A percentile compares a stretch with the other conserved stretches of the same genome.
phyloP scores from a whole-genome alignment of 768 basidiomycete genomes.

The Sporobolomyces roseus region DNA sequence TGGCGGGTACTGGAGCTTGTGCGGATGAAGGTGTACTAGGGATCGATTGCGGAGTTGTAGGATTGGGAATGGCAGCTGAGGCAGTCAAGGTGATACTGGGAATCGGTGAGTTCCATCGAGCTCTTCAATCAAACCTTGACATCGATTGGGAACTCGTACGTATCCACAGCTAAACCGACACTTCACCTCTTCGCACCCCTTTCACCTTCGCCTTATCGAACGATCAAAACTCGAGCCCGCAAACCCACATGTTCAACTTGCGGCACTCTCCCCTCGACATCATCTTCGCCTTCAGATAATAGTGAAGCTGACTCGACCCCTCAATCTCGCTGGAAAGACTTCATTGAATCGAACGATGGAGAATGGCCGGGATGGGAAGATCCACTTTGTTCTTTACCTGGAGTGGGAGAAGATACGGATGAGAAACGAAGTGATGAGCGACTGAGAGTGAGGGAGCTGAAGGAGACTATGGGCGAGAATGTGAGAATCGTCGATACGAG shows the following conservation, averaged over 20 bases:
- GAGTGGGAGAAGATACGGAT: constrained; percentile 2
- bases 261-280: constrained; percentile 48
- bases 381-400: constrained; percentile 26
- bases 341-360: constrained; percentile 12
- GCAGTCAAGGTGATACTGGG: constrained; percentile 27
- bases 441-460: not conserved
- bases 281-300: not conserved
- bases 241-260: constrained; percentile 73
- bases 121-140: too few relatives aligned
- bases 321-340: constrained; percentile 17
- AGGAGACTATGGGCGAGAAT: not conserved
- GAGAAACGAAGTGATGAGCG: not conserved
- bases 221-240: constrained; percentile 70
- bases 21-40: constrained; percentile 41
- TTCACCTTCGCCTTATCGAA: constrained; percentile 67
- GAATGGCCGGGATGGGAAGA: constrained; percentile 31
- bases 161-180: constrained; percentile 57
- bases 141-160: not conserved
- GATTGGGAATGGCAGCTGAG: constrained; percentile 49
- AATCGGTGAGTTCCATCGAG: constrained; percentile 11
- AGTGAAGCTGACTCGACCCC: not conserved
- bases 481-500: constrained; percentile 30
- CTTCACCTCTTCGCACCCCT: constrained; percentile 73
- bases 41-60: constrained; percentile 72
- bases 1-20: constrained; percentile 38